Evolutionary conservation across 768 basidiomycete species (phyloP), one percentile per base, ranked within the genome.

Genomic region (Rhizopogon roseolus): DNA sequence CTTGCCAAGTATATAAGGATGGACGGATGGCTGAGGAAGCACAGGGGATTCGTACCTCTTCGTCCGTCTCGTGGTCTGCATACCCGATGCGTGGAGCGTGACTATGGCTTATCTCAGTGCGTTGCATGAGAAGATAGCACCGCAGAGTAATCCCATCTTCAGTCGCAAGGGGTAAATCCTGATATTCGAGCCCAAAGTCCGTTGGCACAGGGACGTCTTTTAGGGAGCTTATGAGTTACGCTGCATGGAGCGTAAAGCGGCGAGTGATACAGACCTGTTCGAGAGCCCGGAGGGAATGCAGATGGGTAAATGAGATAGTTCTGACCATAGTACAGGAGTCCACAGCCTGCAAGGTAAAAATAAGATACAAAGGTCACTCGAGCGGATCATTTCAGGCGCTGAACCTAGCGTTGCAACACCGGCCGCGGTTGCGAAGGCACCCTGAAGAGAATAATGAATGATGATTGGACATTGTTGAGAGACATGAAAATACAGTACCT

Each of bases 301-400:
- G 91, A 86, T 1, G 94, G 94, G 67, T 96, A 98, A 66, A 98
- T 95, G 50, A 98, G 76, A 60, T 81, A 87, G 65, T 86, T 88
- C 66, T 98, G 94, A 28, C 89, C 91, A 59, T 88, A 87, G 69
- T 88, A 93, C 16, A 93, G 78, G 36, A 94, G 76, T 9, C 88
- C 85, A 48, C 79, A 80, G 54, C 84, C 88, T 90, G 59, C 19
- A 36, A 13, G 22, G 16, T 6, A 54, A 38, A 43, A 36, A 52
- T 25, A n/a, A 44, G 38, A 48, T 13, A 32, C 14, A 40, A 16
- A 52, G 25, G 34, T 34, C 36, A 52, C 16, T 43, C 6, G 29
- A 43, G 41, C 17, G 25, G 11, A 42, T 34, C 22, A 19, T 17
- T 13, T 28, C 51, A 63, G 41, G 17, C 41, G 53, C 28, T 73